Percentiles rank a stretch among this genome's conserved stretches.
These are phyloP conservation scores for Conoideocrella luteorostrata DNA, from an alignment of 2,329 filamentous ascomycete genomes.

Conservation along the genomic window DNA sequence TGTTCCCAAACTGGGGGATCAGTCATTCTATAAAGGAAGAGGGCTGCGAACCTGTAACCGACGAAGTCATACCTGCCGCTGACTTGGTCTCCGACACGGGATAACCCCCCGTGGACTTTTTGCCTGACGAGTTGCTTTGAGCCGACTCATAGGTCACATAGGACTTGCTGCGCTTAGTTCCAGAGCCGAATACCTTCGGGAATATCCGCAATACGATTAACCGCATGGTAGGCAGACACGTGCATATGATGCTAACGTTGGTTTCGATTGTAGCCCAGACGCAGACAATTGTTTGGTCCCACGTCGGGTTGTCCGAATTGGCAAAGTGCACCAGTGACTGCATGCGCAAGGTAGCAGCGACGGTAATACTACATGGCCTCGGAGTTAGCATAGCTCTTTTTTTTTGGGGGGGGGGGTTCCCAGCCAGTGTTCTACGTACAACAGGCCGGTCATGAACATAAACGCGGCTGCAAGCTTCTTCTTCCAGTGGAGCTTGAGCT, in stretches of 20 bases:
- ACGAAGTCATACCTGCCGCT: too few relatives aligned
- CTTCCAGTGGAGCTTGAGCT: background rate
- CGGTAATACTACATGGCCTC: background rate
- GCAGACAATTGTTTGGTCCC: background rate
- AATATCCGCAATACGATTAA: background rate
- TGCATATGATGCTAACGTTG: background rate
- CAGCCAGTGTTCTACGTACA: background rate
- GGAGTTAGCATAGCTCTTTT: too few relatives aligned
- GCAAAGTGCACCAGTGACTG: background rate
- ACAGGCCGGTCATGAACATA: background rate
- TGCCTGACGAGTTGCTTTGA: too few relatives aligned
- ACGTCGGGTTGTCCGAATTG: slow-evolving; percentile 1
- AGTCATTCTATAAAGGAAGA: too few relatives aligned
- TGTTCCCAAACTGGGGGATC: too few relatives aligned
- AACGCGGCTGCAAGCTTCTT: background rate
- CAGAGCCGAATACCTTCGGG: background rate
- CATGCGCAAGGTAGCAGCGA: background rate
- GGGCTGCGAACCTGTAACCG: too few relatives aligned
- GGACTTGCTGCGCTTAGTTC: background rate
- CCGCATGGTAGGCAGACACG: background rate
- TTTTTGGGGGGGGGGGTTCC: background rate
- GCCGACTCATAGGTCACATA: too few relatives aligned
- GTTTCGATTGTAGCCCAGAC: background rate
- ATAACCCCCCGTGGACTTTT: too few relatives aligned
- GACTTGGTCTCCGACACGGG: too few relatives aligned